phyloP scores from a whole-genome alignment of 768 basidiomycete genomes.

The Asterophora lycoperdoides region DNA sequence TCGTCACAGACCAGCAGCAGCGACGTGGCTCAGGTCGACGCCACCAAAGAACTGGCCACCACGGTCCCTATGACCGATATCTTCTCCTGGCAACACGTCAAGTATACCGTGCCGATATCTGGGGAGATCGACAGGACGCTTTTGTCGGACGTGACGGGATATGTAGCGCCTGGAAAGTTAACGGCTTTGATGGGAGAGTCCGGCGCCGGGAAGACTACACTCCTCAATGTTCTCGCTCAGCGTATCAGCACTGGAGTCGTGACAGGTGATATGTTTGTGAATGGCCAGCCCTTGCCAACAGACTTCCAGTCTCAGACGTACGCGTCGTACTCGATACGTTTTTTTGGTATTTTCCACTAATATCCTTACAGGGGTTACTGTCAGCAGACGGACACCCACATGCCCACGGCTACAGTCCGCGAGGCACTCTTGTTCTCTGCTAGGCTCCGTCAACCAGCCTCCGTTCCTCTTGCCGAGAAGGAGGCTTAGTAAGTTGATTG shows the following conservation, averaged over 20 bases:
- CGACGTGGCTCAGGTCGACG: constrained; percentile 13
- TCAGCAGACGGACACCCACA: constrained; percentile 82
- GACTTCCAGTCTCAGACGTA: constrained; percentile 50
- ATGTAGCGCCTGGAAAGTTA: constrained; percentile 68
- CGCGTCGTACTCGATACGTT: constrained; percentile 2
- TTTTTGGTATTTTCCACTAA: not conserved
- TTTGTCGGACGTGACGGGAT: constrained; percentile 73
- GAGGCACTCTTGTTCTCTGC: constrained; percentile 82
- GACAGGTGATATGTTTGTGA: constrained; percentile 36
- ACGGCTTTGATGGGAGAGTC: constrained; percentile 61
- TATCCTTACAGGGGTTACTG: constrained; percentile 52
- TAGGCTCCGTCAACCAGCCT: constrained; percentile 66
- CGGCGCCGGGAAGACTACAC: constrained; percentile 37
- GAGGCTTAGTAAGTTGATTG: constrained; percentile 60
- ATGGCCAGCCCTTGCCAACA: constrained; percentile 35
- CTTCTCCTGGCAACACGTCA: constrained; percentile 66
- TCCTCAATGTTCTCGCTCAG: constrained; percentile 40
- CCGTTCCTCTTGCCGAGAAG: constrained; percentile 67
- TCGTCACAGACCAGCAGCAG: constrained; percentile 1
- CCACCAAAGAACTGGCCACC: constrained; percentile 31
- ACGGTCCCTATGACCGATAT: constrained; percentile 37
- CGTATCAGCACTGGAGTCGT: constrained; percentile 34
- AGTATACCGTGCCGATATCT: constrained; percentile 53
- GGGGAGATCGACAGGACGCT: constrained; percentile 44
- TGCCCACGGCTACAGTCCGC: constrained; percentile 69